A percentile compares a stretch with the other conserved stretches of the same genome.
Conservation (phyloP, 73 alveolate species). For the Paraurostyla sp. region DNA sequence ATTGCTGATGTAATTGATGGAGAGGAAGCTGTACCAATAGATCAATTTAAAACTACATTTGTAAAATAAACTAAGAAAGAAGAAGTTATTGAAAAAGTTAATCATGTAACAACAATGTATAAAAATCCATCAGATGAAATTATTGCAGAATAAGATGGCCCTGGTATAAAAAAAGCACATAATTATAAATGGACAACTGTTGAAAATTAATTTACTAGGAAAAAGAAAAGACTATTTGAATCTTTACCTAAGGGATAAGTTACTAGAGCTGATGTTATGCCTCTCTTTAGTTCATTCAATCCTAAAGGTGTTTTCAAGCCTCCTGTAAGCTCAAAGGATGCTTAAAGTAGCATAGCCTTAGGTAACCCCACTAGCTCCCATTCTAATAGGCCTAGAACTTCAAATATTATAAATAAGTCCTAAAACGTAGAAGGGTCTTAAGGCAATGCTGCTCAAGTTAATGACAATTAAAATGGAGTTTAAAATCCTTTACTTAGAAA, state of each 20-base stretch:
- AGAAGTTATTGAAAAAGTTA: constrained; percentile 29
- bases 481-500: background rate
- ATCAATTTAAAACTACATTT: constrained; percentile 52
- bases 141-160: constrained; percentile 29
- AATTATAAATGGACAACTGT: constrained; percentile 74
- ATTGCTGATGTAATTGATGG: constrained; percentile 55
- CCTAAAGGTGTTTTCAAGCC: constrained; percentile 64
- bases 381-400: background rate
- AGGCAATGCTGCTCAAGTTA: background rate
- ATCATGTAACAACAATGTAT: background rate
- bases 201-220: constrained; percentile 46
- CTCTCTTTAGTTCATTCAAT: constrained; percentile 72
- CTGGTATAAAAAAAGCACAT: constrained; percentile 26
- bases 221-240: constrained; percentile 65
- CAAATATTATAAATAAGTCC: background rate
- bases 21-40: constrained; percentile 56
- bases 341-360: background rate
- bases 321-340: constrained; percentile 65
- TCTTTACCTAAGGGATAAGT: constrained; percentile 27
- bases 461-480: background rate
- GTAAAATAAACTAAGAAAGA: background rate
- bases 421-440: background rate
- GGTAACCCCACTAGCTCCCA: background rate
- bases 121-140: background rate
- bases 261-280: constrained; percentile 64